A percentile compares a stretch with the other conserved stretches of the same genome.
Evolutionary conservation across 2,329 filamentous ascomycete species (phyloP).

Genomic region (Fonsecaea monophora): DNA sequence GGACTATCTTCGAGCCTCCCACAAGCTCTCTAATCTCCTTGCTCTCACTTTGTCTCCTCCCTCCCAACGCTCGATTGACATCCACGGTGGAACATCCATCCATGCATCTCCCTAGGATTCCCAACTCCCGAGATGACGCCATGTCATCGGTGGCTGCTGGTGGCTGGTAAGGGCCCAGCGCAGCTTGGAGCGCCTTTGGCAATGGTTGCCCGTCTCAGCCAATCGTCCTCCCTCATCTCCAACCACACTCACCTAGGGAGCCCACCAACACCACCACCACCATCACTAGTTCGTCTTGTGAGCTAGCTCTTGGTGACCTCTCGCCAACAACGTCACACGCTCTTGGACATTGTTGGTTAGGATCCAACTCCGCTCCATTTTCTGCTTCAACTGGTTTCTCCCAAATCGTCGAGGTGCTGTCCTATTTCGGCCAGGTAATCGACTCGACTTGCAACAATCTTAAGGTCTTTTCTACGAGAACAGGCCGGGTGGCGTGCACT

Average conservation of each 20-base stretch:
- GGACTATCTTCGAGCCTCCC: neutral
- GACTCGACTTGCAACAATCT: neutral
- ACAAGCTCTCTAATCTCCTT: neutral
- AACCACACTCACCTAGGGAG: neutral
- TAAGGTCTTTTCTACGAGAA: neutral
- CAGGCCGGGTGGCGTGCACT: slow-evolving; percentile 12
- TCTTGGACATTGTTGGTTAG: slow-evolving; percentile 12
- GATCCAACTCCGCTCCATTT: neutral
- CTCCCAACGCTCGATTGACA: neutral
- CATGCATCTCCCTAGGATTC: neutral
- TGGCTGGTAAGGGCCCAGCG: neutral
- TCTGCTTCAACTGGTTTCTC: slow-evolving; percentile 10
- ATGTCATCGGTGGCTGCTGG: slow-evolving; percentile 6
- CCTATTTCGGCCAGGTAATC: slow-evolving; percentile 11
- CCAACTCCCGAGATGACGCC: slow-evolving; percentile 5
- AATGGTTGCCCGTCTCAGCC: neutral
- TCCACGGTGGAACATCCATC: too few relatives aligned
- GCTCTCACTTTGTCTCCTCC: neutral
- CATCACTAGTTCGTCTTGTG: neutral
- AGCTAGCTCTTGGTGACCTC: neutral
- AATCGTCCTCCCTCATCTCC: slow-evolving; percentile 5
- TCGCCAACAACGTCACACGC: slow-evolving; percentile 6
- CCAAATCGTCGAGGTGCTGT: slow-evolving; percentile 16
- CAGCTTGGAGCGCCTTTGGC: neutral
- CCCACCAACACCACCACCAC: neutral